Evolutionary conservation across 176 grass and related monocot species (phyloP).

Genomic region (Saccharum officinarum): DNA sequence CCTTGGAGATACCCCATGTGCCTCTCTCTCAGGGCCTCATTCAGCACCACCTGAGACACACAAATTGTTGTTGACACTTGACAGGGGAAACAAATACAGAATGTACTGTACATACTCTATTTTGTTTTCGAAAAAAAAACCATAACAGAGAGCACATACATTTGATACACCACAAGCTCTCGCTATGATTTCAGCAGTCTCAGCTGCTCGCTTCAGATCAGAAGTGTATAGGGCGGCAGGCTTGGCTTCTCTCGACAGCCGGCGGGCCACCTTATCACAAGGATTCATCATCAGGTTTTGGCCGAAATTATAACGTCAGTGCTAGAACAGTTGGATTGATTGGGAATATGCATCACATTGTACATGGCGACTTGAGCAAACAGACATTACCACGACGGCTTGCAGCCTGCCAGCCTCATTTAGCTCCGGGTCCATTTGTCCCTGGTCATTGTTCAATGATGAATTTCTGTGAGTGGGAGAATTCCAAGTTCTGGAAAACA

Average conservation of each 20-base stretch:
- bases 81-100: neutral
- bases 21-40: slow-evolving; percentile 58
- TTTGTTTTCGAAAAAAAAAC: too few species aligned
- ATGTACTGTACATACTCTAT: neutral
- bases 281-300: neutral
- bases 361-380: neutral
- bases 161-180: slow-evolving; percentile 44
- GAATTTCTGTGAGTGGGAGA: neutral
- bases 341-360: neutral
- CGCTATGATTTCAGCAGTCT: slow-evolving; percentile 43
- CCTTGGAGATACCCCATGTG: slow-evolving; percentile 74
- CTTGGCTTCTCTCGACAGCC: slow-evolving; percentile 57
- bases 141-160: slow-evolving; percentile 1
- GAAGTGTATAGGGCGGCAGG: slow-evolving; percentile 63
- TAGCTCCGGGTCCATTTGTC: slow-evolving; percentile 67
- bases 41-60: slow-evolving; percentile 36
- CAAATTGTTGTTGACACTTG: neutral
- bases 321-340: neutral
- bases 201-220: slow-evolving; percentile 33
- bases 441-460: slow-evolving; percentile 17
- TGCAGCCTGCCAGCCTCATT: slow-evolving; percentile 72
- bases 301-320: neutral
- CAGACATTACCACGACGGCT: slow-evolving; percentile 47
- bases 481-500: neutral
- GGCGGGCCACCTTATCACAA: slow-evolving; percentile 41